Base-by-base conservation (phyloP, 2,329 filamentous ascomycete species). In the Neoarthrinium moseri region DNA sequence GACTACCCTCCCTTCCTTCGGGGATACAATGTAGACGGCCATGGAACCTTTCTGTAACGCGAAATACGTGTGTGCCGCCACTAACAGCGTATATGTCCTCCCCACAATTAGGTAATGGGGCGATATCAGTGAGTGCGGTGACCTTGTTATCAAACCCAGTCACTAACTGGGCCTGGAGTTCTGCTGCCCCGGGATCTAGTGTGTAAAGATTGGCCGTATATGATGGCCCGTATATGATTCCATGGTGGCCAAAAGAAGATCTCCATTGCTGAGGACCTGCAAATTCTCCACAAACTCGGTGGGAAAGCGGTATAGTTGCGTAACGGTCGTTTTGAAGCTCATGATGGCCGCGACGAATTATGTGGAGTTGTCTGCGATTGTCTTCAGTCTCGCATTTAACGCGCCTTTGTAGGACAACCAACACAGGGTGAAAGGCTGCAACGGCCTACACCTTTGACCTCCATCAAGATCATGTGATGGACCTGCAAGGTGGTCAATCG, bases 201-300 rank as follows among this genome's bases (percentile, higher is more conserved):
- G 48, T 51, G 36, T 50, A 56, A 12, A 57, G 45, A 30, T 43
- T 17, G 20, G 42, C 40, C 11, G 41, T 41, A 8, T 40, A 17
- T 5, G 33, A 46, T 43, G 20, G 20, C 44, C 40, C 11, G 41
- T 41, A 8, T 40, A 17, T 5, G 33, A 46, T 17, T 37, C 23
- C 21, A 52, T 50, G n/a, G 51, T 55, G 22, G 36, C 49, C 8
- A 57, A 23, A 11, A 56, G 52, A 18, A 57, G 49, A 24, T 41
- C 45, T 30, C 47, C 50, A 42, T 54, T 56, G 6, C 47, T 24
- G 6, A 56, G 51, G 13, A 51, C 22, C 23, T 48, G 23, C 5
- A 57, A 22, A 18, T 56, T 53, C 15, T 52, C 43, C 13, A 56
- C 46, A 30, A 54, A 56, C 15, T 45, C 43, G 12, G 22, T 12